Conservation (phyloP, 768 basidiomycete genomes). For the Phlegmacium glaucopus region DNA sequence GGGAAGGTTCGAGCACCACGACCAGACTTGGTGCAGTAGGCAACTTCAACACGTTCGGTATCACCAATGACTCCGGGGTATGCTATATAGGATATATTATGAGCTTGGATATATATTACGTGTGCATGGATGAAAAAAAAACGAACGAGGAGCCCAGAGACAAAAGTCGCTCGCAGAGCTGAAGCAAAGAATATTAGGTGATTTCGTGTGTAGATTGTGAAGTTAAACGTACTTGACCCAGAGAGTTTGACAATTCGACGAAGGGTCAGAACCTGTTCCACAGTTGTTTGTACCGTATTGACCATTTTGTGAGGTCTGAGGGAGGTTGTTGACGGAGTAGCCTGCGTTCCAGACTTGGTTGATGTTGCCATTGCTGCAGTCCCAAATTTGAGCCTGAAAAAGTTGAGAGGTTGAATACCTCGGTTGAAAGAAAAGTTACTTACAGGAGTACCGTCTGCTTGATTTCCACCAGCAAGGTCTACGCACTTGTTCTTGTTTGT, state of each 20-base stretch:
- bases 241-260: conserved; percentile 68
- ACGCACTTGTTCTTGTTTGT: conserved; percentile 46
- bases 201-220: background rate
- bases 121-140: background rate
- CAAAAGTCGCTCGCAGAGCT: conserved; percentile 69
- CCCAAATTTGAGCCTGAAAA: conserved; percentile 45
- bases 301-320: conserved; percentile 50
- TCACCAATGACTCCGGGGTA: conserved; percentile 55
- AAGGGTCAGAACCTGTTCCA: conserved; percentile 50
- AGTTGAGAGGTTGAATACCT: background rate
- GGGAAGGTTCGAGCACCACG: conserved; percentile 75
- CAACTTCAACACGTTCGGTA: conserved; percentile 64
- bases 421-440: conserved; percentile 6
- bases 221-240: conserved; percentile 54
- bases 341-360: conserved; percentile 55
- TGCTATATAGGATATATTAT: conserved; percentile 15
- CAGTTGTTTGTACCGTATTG: conserved; percentile 71
- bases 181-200: conserved; percentile 4
- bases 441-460: conserved; percentile 40
- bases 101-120: conserved; percentile 3
- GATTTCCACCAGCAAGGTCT: conserved; percentile 41
- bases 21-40: conserved; percentile 74
- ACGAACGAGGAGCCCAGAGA: conserved; percentile 58
- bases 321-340: conserved; percentile 39
- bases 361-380: conserved; percentile 35